These are phyloP conservation scores for Solanum neorickii DNA, from an alignment of 257 asterid genomes.

Conservation along the genomic window DNA sequence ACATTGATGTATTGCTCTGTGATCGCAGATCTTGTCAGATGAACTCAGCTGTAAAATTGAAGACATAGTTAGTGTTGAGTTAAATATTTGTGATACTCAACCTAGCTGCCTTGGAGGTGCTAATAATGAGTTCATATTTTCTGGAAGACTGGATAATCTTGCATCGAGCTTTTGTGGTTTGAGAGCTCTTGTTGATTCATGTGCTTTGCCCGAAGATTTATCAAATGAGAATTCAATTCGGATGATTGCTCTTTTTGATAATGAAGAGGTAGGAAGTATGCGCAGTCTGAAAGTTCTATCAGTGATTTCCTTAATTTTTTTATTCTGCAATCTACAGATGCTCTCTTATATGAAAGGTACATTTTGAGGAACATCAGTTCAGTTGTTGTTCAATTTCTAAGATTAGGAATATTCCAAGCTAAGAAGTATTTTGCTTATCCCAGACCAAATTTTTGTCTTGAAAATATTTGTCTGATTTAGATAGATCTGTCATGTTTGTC, in stretches of 20 bases:
- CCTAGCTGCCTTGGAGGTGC: conserved; percentile 99
- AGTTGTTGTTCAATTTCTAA: neutral
- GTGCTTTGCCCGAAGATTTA: conserved; percentile 56
- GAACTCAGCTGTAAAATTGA: conserved; percentile 78
- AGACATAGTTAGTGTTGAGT: conserved; percentile 72
- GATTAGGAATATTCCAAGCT: neutral
- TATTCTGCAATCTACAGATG: neutral
- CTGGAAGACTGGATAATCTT: conserved; percentile 97
- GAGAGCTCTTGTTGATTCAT: conserved; percentile 89
- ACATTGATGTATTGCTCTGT: neutral
- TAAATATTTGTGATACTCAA: conserved; percentile 93
- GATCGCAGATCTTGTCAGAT: conserved; percentile 67
- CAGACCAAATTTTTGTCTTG: neutral
- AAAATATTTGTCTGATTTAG: neutral
- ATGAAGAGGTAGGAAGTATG: conserved; percentile 67
- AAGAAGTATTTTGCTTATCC: neutral
- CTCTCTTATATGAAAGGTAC: neutral
- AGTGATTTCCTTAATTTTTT: neutral
- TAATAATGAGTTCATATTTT: conserved; percentile 82
- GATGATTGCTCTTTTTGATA: conserved; percentile 93
- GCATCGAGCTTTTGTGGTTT: conserved; percentile 96
- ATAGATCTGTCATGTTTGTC: neutral
- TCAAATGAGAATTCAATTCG: conserved; percentile 65
- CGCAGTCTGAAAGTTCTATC: neutral
- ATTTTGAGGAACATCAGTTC: neutral